Evolutionary conservation across 495 filamentous ascomycete species (phyloP), one percentile per base, ranked within the genome.

Genomic region (Penicillium daleae): DNA sequence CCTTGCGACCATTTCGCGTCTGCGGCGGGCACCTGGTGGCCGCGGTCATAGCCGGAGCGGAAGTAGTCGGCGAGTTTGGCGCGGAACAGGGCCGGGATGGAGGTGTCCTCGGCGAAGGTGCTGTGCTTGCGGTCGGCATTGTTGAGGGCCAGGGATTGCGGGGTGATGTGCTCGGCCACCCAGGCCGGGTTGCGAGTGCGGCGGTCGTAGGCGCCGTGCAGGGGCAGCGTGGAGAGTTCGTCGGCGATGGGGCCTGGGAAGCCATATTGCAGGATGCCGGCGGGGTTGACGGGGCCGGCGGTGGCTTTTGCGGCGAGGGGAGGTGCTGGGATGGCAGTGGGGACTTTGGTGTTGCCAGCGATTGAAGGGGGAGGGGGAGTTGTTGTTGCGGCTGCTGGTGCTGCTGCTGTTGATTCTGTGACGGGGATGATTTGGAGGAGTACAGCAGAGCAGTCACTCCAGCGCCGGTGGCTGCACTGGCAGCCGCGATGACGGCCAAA

Each of bases 141-240:
- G 63, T 87, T 86, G 24, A 80, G 68, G 4, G 88, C 80, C 6
- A 99, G 85, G 0, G 94, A 97, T 26, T 84, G 82, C n/a, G 92
- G 88, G 0, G 95, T 99, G 76, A 99, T 97, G 82, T 99, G 95
- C 79, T 99, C 95, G 57, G 88, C 93, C 8, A 97, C 95, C 95
- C 95, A 99, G 72, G 88, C 76, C 2, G 95, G 95, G 72, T 98
- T 99, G 67, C 92, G 89, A 56, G 89, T 91, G 59, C 93, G 90
- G 10, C 95, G 91, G 76, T 99, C 93, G 81, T 87, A 99, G 68
- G 90, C 88, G 29, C 92, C 96, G 63, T 92, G 82, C 37, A 97
- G 83, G 26, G 91, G 88, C 3, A 84, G 74, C 15, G 90, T 85
- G 39, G 86, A 83, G 42, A 91, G 89, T 57, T 96, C 85, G 76